These are phyloP conservation scores for Pilasporangium apinafurcum DNA, from an alignment of 352 stramenopile species.

Conservation along the genomic window DNA sequence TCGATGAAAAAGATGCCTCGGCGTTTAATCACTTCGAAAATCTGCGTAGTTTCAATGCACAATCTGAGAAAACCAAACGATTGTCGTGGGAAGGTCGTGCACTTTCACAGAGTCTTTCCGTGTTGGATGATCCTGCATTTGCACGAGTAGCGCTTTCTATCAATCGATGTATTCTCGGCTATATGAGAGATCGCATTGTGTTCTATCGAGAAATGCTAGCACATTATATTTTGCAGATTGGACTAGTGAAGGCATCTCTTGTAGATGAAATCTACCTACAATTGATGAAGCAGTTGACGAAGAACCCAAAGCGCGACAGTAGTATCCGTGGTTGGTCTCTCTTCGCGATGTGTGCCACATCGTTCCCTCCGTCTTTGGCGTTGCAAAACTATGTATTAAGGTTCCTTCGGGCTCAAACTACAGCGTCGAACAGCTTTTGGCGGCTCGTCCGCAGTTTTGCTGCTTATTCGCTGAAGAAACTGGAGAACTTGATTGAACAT, in stretches of 20 bases:
- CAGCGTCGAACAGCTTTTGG: conserved; percentile 71
- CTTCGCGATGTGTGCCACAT: conserved; percentile 90
- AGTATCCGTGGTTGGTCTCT: conserved; percentile 90
- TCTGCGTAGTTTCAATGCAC: conserved; percentile 44
- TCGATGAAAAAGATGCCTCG: conserved; percentile 33
- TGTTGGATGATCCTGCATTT: conserved; percentile 32
- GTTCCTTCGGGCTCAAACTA: conserved; percentile 84
- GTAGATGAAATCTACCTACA: conserved; percentile 94
- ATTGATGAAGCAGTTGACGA: conserved; percentile 91
- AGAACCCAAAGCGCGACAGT: conserved; percentile 90
- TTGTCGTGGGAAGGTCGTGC: conserved; percentile 61
- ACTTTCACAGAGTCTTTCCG: conserved; percentile 52
- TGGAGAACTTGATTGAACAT: conserved; percentile 87
- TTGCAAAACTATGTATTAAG: conserved; percentile 89
- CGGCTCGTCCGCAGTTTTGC: conserved; percentile 83
- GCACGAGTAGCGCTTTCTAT: conserved; percentile 74
- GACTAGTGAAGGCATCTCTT: conserved; percentile 76
- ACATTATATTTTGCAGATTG: conserved; percentile 92
- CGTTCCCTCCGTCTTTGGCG: conserved; percentile 83
- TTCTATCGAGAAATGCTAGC: conserved; percentile 92
- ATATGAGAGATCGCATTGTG: conserved; percentile 93
- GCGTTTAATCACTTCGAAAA: conserved; percentile 71
- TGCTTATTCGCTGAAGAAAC: conserved; percentile 86
- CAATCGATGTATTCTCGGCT: conserved; percentile 91
- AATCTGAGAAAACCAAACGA: conserved; percentile 48